Evolutionary conservation across 495 filamentous ascomycete species (phyloP), one percentile per base, ranked within the genome.

Genomic region (Collariella sp.): DNA sequence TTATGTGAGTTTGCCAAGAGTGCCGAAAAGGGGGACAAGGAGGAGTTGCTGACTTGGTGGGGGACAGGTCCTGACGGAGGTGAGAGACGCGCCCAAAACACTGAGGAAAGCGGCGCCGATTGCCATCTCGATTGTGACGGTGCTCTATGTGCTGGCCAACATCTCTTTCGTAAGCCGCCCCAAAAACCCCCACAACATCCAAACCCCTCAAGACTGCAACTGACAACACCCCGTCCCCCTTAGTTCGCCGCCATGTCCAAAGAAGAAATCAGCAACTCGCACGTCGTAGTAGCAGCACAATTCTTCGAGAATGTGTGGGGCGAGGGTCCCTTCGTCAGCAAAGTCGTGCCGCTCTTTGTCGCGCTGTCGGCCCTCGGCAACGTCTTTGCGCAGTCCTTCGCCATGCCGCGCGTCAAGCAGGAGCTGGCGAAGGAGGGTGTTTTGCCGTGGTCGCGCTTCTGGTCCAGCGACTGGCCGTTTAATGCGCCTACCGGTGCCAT

Each of bases 281-380:
- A 71, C 2, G 70, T 75, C n/a, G 73, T 79, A 3, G 71, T 84
- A 15, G 81, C 81, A 0, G 80, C 80, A 0, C 58, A 70, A 2
- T 83, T 86, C 64, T 84, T 85, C 61, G 60, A 74, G 26, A 83
- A 85, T 46, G 78, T 67, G 49, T 62, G 80, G 82, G 35, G 67
- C 54, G 5, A 74, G 68, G 13, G 64, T 44, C 7, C 71, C 68
- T 66, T 67, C 46, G 54, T 57, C 16, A 52, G 29, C 48, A 72
- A 71, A 36, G 81, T 74, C n/a, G 72, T 85, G 59, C 78, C 80
- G 7, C 75, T 81, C 42, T 82, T 85, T 46, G 79, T 85, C 41
- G 80, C 78, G 2, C 59, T 85, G n/a, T 83, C 79, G 35, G 76
- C 79, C 5, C 75, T 83, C 49, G 82, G 82, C 22, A 86, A 85